phyloP scores from a whole-genome alignment of 2,329 filamentous ascomycete species.

The Colletotrichum theobromicola region DNA sequence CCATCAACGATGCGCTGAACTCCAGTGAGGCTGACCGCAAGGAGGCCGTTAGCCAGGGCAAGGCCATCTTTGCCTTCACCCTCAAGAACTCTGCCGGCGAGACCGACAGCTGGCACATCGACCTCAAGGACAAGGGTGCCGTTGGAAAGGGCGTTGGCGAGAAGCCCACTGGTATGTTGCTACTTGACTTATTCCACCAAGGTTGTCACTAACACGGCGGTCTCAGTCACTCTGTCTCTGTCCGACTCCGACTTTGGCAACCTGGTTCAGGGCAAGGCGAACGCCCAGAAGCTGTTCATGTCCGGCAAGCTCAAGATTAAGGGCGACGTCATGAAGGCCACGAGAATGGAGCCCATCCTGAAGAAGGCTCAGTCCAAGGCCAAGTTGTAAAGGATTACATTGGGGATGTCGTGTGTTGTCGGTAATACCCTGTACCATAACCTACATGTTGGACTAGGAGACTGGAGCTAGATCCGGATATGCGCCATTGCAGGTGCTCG shows the following conservation, averaged over 20 bases:
- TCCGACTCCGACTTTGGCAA: slow-evolving; percentile 87
- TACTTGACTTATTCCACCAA: accelerated
- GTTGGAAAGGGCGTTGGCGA: slow-evolving; percentile 79
- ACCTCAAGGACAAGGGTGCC: slow-evolving; percentile 87
- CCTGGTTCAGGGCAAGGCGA: slow-evolving; percentile 85
- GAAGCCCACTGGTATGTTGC: slow-evolving; percentile 80
- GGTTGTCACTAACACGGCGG: neutral
- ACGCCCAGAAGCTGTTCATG: slow-evolving; percentile 97
- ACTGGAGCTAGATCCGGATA: neutral
- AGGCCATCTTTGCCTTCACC: slow-evolving; percentile 87
- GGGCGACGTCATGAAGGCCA: slow-evolving; percentile 98
- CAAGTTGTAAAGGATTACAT: slow-evolving; percentile 70
- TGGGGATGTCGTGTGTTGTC: neutral
- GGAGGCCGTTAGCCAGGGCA: slow-evolving; percentile 87
- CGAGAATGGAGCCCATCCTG: slow-evolving; percentile 91
- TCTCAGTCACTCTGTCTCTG: slow-evolving; percentile 79
- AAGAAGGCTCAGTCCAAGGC: slow-evolving; percentile 86
- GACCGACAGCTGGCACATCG: slow-evolving; percentile 89
- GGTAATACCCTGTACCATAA: slow-evolving; percentile 23
- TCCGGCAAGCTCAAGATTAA: slow-evolving; percentile 98
- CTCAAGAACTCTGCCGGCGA: slow-evolving; percentile 87
- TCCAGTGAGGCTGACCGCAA: slow-evolving; percentile 76
- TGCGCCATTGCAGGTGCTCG: neutral
- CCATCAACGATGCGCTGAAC: slow-evolving; percentile 76
- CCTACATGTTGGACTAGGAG: neutral